Base-by-base conservation (phyloP, 2,329 filamentous ascomycete species). In the Alternaria rosae region DNA sequence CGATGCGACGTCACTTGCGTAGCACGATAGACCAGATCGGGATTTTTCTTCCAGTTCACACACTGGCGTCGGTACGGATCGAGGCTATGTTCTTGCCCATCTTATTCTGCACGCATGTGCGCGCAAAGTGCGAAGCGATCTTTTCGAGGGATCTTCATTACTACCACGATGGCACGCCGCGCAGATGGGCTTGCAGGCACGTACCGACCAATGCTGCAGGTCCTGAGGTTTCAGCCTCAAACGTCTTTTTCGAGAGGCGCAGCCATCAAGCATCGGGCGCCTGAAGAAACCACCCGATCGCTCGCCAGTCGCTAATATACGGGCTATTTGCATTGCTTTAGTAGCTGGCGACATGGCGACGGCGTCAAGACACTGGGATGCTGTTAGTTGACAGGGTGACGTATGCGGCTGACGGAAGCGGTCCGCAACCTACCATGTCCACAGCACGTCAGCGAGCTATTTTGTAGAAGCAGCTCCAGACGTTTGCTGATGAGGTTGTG, bases 211-310 rank as follows among this genome's bases (percentile, higher is more conserved):
- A 25, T 26, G 30, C 50, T 53, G 50, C 50, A 43, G 23, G 51
- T 25, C 21, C 25, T 44, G n/a, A n/a, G 32, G 59, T 61, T 61
- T 61, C 59, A 61, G 54, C 47, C 54, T 57, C 59, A 61, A 53
- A 61, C 59, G 54, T 52, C 38, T 61, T 47, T 50, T 38, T 38
- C 13, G 13, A 51, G 11, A 38, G 47, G 28, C 47, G 43, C 43
- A 56, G 21, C 2, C n/a, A 20, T 42, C 26, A 53, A 20, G 21
- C 56, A 15, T 30, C 20, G 28, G 41, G 56, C 48, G 48, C 15
- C 26, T 58, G 41, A 47, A 44, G 41, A 51, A 21, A 51, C 13
- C 30, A 38, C 35, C 20, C 23, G 30, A 30, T 23, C 20, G 23
- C 20, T 35, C 20, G 4, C 5, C 47, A n/a, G 47, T 21, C 47